A percentile compares a stretch with the other conserved stretches of the same genome.
Conservation (phyloP, 2,329 filamentous ascomycete species). For the Sclerotinia nivalis region DNA sequence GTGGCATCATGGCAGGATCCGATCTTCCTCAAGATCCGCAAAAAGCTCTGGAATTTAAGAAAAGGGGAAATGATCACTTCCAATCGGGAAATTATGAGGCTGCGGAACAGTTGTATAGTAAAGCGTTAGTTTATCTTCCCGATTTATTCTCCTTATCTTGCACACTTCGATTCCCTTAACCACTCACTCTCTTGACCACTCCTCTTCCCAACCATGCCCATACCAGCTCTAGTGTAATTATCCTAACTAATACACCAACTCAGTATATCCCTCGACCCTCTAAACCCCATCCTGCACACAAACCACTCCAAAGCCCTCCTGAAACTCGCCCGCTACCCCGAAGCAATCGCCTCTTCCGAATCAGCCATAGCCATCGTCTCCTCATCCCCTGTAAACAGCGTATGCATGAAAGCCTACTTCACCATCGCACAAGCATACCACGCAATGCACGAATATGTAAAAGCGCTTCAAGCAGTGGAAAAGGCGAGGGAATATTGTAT, state of each 20-base stretch:
- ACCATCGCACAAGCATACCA: conserved; percentile 74
- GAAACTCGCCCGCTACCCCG: conserved; percentile 71
- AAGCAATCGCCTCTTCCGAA: conserved; percentile 74
- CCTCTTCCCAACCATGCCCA: background rate
- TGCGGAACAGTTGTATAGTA: conserved; percentile 70
- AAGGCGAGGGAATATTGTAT: conserved; percentile 7
- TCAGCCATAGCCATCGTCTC: conserved; percentile 59
- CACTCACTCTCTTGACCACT: conserved; percentile 15
- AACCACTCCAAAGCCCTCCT: conserved; percentile 85
- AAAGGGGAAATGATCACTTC: conserved; percentile 53
- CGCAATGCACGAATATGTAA: background rate
- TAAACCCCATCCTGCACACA: conserved; percentile 78
- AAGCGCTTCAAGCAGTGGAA: conserved; percentile 11
- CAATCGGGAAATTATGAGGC: conserved; percentile 61
- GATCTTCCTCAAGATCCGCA: conserved; percentile 26
- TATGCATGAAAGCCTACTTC: conserved; percentile 74
- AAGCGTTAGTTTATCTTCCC: conserved; percentile 55
- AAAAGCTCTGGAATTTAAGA: conserved; percentile 38
- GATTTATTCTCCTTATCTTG: conserved; percentile 6
- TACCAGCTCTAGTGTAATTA: conserved; percentile 9
- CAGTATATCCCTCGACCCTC: conserved; percentile 75
- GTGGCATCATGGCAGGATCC: conserved; percentile 33
- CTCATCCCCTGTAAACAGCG: conserved; percentile 30
- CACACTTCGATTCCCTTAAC: background rate
- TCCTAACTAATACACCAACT: background rate